These are phyloP conservation scores for Chrysosporium queenslandicum DNA, from an alignment of 2,329 filamentous ascomycete genomes.

Conservation along the genomic window DNA sequence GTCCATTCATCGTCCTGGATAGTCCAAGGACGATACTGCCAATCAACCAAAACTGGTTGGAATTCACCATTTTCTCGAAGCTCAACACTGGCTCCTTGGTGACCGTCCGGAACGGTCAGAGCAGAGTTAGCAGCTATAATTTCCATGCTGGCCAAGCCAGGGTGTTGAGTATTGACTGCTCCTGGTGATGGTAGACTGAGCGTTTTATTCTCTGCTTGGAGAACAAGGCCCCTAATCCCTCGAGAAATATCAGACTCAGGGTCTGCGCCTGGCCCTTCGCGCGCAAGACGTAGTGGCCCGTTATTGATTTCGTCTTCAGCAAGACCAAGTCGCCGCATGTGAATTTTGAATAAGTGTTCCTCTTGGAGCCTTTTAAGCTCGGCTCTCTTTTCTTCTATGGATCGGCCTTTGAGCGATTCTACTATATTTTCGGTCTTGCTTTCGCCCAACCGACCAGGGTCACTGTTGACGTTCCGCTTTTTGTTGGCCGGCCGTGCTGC, in stretches of 20 bases:
- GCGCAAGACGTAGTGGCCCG: conserved; percentile 9
- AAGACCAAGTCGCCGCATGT: conserved; percentile 3
- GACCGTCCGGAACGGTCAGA: neutral
- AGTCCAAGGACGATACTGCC: conserved; percentile 23
- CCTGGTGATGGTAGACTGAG: neutral
- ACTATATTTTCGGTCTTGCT: no score
- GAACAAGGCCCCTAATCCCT: conserved; percentile 12
- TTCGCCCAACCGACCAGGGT: no score
- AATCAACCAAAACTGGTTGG: conserved; percentile 18
- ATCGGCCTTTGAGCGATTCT: neutral
- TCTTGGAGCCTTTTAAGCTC: conserved; percentile 20
- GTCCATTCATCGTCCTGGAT: conserved; percentile 11
- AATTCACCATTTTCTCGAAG: neutral
- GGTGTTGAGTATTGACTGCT: neutral
- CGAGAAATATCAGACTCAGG: conserved; percentile 19
- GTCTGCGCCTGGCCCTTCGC: conserved; percentile 24
- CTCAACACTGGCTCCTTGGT: neutral
- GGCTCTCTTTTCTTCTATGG: conserved; percentile 12
- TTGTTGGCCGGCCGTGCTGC: neutral
- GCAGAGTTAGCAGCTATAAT: neutral
- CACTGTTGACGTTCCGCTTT: neutral
- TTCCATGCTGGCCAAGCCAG: conserved; percentile 2
- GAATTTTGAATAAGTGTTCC: conserved; percentile 3
- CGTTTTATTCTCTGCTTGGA: neutral
- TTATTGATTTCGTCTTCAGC: neutral